These are phyloP conservation scores for Leishmania turanica DNA, from an alignment of 208 protist species.

Conservation along the genomic window DNA sequence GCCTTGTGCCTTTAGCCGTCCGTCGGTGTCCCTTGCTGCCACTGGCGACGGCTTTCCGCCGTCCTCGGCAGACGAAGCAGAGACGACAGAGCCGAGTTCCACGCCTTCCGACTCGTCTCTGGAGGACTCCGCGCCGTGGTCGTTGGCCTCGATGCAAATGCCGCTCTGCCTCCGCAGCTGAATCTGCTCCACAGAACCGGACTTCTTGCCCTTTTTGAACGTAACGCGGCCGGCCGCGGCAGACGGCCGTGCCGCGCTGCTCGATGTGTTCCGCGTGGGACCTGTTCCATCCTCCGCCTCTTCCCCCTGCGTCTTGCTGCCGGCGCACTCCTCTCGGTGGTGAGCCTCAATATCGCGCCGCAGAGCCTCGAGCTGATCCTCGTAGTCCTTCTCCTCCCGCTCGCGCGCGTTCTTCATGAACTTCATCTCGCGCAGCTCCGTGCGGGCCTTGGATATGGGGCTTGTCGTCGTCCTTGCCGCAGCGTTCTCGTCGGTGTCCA, in stretches of 20 bases:
- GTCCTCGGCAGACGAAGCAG: conserved; percentile 4
- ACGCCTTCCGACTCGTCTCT: conserved; percentile 15
- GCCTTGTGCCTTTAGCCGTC: background rate
- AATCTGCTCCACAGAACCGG: conserved; percentile 47
- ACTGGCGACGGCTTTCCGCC: background rate
- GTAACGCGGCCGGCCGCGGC: conserved; percentile 17
- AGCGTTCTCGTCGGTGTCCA: conserved; percentile 10
- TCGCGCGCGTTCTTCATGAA: conserved; percentile 88
- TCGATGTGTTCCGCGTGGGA: background rate
- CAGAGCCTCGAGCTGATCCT: conserved; percentile 55
- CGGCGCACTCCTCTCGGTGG: conserved; percentile 26
- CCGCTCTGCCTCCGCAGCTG: conserved; percentile 47
- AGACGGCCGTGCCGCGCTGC: conserved; percentile 1
- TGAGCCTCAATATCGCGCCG: conserved; percentile 57
- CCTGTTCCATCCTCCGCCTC: background rate
- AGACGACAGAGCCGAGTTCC: conserved; percentile 10
- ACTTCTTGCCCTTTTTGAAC: conserved; percentile 28
- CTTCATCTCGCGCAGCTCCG: conserved; percentile 76
- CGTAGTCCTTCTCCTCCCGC: conserved; percentile 62
- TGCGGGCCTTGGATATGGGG: conserved; percentile 65
- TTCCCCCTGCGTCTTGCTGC: background rate
- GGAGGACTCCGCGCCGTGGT: conserved; percentile 11
- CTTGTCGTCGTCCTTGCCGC: conserved; percentile 17
- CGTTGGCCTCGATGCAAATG: conserved; percentile 30
- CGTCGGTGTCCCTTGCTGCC: background rate